Conservation (phyloP, 176 grass and related monocot genomes). For the Zoysia pacifica region DNA sequence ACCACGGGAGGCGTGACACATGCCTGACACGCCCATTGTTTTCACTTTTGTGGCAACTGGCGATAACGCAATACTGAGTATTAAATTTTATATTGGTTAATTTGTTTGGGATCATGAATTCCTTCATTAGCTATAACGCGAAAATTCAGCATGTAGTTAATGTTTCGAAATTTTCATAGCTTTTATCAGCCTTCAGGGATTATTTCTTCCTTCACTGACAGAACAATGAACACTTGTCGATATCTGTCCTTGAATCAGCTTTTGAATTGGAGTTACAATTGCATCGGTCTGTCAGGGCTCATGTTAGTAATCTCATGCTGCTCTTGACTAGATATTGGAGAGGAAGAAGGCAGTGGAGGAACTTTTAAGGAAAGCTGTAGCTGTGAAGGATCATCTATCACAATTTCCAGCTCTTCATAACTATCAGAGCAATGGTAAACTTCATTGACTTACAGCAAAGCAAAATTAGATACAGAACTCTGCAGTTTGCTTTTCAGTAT, state of each 20-base stretch:
- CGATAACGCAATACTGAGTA: too few species aligned
- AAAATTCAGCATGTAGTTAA: too few species aligned
- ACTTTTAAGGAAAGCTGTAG: slow-evolving; percentile 57
- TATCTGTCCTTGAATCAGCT: not conserved
- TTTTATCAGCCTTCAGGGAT: not conserved
- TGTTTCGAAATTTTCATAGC: too few species aligned
- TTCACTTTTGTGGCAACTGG: not conserved
- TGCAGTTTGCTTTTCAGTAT: not conserved
- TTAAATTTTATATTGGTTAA: too few species aligned
- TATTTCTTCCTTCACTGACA: not conserved
- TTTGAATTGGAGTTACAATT: not conserved
- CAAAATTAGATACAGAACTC: slow-evolving; percentile 3
- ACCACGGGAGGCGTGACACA: too few species aligned
- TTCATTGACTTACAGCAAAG: slow-evolving; percentile 1
- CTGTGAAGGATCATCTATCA: slow-evolving; percentile 61
- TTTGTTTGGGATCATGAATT: too few species aligned
- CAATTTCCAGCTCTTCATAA: slow-evolving; percentile 57
- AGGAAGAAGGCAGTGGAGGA: slow-evolving; percentile 68
- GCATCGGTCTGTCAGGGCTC: not conserved
- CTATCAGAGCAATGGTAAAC: slow-evolving; percentile 70
- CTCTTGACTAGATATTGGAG: slow-evolving; percentile 52
- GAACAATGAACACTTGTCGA: not conserved
- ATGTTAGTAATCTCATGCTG: slow-evolving; percentile 24
- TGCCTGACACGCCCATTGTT: too few species aligned
- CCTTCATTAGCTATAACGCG: too few species aligned